Evolutionary conservation across 345 rosid genomes (phyloP).

Genomic region (Nasturtium officinale): DNA sequence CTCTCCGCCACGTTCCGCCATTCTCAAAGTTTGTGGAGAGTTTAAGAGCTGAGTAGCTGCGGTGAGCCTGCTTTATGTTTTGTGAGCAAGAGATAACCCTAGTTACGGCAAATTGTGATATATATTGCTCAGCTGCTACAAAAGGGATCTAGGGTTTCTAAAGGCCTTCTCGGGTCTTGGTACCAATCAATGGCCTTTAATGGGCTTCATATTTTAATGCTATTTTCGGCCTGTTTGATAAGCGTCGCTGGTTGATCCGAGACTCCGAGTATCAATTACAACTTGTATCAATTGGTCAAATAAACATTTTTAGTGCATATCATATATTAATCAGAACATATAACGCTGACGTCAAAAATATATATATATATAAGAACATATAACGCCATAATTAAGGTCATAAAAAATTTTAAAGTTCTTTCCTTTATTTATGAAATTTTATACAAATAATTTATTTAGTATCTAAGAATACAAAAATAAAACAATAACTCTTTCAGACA

Average conservation of each 20-base stretch:
- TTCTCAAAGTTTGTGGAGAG: conserved; percentile 6
- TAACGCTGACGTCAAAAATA: too few relatives aligned
- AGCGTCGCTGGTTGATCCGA: background rate
- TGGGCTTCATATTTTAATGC: background rate
- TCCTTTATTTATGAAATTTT: background rate
- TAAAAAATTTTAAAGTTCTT: background rate
- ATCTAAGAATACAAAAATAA: conserved; percentile 5
- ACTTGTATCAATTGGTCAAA: background rate
- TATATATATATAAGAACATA: background rate
- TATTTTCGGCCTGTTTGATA: background rate
- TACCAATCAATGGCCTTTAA: background rate
- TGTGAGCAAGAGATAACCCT: conserved; percentile 13
- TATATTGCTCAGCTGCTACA: conserved; percentile 21
- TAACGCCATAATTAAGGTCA: background rate
- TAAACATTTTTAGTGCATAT: background rate
- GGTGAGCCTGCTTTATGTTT: background rate
- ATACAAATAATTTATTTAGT: conserved; percentile 11
- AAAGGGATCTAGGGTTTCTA: conserved; percentile 34
- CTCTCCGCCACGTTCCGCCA: conserved; percentile 46
- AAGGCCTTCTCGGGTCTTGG: background rate
- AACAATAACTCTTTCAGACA: background rate
- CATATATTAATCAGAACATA: background rate
- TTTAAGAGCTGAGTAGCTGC: background rate
- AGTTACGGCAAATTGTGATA: background rate
- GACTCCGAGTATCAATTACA: background rate